Evolutionary conservation across 768 basidiomycete genomes (phyloP), one percentile per base, ranked within the genome.

Genomic region (Pulveroboletus sp.): DNA sequence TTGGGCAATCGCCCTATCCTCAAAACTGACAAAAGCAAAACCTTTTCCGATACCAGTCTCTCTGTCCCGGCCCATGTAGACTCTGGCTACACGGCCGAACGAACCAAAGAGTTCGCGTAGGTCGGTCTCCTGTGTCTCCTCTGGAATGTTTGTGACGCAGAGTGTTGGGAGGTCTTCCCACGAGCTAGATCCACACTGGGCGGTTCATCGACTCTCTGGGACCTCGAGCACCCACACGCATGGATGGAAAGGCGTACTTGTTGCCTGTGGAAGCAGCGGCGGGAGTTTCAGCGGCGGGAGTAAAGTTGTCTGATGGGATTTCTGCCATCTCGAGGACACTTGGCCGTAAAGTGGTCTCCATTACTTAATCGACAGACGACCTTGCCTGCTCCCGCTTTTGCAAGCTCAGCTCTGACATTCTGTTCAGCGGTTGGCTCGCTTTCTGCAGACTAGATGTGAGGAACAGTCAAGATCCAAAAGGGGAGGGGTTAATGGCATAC

Each of bases 1-100:
- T 70, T 95, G 90, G 17, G 91, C 97, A 45, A 76, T 73, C 11
- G 79, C 74, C 63, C 77, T 76, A 14, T 86, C 85, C 64, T 98
- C 95, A 61, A 97, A 99, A 66, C 87, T 91, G 47, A 99, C 94
- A 59, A 98, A 98, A 14, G 94, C 95, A 66, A 95, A 97, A 41
- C 95, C 95, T 69, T 95, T 97, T 49, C 94, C 94, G 19, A 87
- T 79, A 39, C 94, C 91, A 9, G 95, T 97, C 61, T 97, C 94
- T 45, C 92, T 78, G 66, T 99, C 97, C 38, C 90, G 78, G 21
- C 95, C 97, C 40, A 99, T 89, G 68, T 94, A 97, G 43, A 97
- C 93, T 45, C 97, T 74, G 29, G 83, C 85, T 31, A 94, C 86
- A 14, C 87, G 77, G 0, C 93, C 92, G 68, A 98, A 97, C 17